Percentiles rank a stretch among this genome's conserved stretches.
Conservation (phyloP, 2,329 filamentous ascomycete genomes). For the Rutstroemia sp. region DNA sequence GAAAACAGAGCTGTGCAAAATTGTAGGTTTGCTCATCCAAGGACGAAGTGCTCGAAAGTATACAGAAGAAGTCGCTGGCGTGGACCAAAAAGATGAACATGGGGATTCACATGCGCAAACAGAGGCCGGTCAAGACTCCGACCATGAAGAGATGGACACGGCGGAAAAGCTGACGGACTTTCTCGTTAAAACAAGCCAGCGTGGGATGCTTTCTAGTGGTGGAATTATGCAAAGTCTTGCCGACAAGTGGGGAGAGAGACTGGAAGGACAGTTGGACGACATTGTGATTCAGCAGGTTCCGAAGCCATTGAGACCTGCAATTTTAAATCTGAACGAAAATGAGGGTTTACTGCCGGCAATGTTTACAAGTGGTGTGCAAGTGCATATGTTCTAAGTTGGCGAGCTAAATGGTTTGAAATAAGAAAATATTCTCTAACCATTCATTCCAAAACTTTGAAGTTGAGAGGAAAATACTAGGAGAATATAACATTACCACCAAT, state of each 20-base stretch:
- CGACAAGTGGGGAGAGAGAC: conserved; percentile 21
- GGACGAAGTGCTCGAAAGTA: conserved; percentile 4
- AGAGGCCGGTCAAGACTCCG: conserved; percentile 9
- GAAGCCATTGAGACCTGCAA: conserved; percentile 24
- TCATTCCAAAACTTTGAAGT: too few species aligned
- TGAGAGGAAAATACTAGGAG: too few species aligned
- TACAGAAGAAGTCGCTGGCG: conserved; percentile 6
- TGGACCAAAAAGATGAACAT: neutral
- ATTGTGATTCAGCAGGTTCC: conserved; percentile 28
- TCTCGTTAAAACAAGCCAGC: neutral
- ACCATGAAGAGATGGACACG: neutral
- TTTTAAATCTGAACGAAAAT: conserved; percentile 30
- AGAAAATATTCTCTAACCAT: too few species aligned
- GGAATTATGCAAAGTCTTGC: conserved; percentile 24
- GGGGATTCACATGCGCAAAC: too few species aligned
- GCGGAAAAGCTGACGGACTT: conserved; percentile 8
- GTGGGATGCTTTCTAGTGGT: conserved; percentile 14
- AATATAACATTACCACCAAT: too few species aligned
- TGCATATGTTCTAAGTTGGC: conserved; percentile 28
- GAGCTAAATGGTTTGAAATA: too few species aligned
- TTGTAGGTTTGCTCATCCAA: conserved; percentile 5
- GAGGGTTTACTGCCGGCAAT: conserved; percentile 29
- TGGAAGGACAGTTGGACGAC: conserved; percentile 25
- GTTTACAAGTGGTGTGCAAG: conserved; percentile 28
- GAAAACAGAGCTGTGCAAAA: conserved; percentile 11